A percentile compares a stretch with the other conserved stretches of the same genome.
These are phyloP conservation scores for Saccharomyces kudriavzevii DNA, from an alignment of 805 yeast species.

Conservation along the genomic window DNA sequence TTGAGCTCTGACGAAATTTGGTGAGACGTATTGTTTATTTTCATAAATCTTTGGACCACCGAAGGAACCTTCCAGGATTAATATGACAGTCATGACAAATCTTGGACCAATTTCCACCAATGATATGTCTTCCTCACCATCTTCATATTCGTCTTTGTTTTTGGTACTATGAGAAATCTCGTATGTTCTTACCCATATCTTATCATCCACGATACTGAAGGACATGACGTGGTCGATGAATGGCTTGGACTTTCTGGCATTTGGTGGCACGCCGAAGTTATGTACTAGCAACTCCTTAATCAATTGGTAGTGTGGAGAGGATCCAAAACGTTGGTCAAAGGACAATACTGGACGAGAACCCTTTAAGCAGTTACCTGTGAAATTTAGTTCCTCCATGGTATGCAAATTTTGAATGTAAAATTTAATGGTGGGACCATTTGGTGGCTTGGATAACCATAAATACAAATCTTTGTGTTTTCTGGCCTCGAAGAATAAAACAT, in stretches of 20 bases:
- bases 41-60: conserved; percentile 97
- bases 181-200: conserved; percentile 91
- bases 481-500: conserved; percentile 86
- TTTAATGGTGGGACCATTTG: conserved; percentile 94
- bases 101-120: conserved; percentile 96
- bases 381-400: conserved; percentile 90
- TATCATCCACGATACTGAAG: conserved; percentile 84
- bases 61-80: conserved; percentile 90
- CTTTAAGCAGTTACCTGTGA: conserved; percentile 90
- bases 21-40: conserved; percentile 93
- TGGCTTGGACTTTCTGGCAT: conserved; percentile 86
- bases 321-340: conserved; percentile 73
- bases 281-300: conserved; percentile 79
- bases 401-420: conserved; percentile 92
- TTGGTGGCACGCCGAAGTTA: conserved; percentile 91
- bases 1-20: conserved; percentile 91
- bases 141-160: conserved; percentile 45
- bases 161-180: conserved; percentile 66
- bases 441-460: conserved; percentile 91
- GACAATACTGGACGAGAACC: conserved; percentile 93
- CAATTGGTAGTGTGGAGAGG: conserved; percentile 57
- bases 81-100: conserved; percentile 83
- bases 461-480: conserved; percentile 94
- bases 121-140: conserved; percentile 51
- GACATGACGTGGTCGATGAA: conserved; percentile 93